phyloP scores from a whole-genome alignment of 1,284 basidiomycete genomes.

The Ganoderma resinaceum region DNA sequence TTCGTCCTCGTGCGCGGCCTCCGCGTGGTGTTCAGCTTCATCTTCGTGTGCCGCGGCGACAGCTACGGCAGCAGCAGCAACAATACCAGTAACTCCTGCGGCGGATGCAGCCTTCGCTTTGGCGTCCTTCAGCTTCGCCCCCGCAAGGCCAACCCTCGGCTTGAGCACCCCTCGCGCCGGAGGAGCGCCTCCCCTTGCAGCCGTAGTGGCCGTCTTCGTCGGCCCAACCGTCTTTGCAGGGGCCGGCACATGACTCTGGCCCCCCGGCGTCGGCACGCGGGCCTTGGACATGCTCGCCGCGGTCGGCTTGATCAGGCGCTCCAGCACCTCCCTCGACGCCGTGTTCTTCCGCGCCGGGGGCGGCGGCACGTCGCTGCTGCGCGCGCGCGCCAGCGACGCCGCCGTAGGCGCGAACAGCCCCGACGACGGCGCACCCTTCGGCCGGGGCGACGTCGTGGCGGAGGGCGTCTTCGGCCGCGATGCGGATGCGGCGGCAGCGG shows the following conservation, averaged over 20 bases:
- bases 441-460: constrained; percentile 31
- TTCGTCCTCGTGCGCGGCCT: constrained; percentile 5
- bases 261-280: constrained; percentile 35
- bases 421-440: constrained; percentile 37
- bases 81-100: constrained; percentile 31
- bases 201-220: constrained; percentile 20
- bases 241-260: background rate
- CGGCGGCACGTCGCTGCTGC: constrained; percentile 56
- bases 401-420: constrained; percentile 81
- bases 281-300: constrained; percentile 72
- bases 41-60: constrained; percentile 26
- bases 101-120: constrained; percentile 25
- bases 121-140: constrained; percentile 29
- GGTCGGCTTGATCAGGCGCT: constrained; percentile 77
- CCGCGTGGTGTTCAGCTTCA: constrained; percentile 8
- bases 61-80: constrained; percentile 27
- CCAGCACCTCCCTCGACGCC: constrained; percentile 54
- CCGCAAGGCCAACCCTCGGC: constrained; percentile 21
- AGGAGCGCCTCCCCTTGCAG: constrained; percentile 33
- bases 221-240: constrained; percentile 19
- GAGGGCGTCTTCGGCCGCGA: constrained; percentile 54
- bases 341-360: constrained; percentile 57
- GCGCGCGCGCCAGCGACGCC: constrained; percentile 73
- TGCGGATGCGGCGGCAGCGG: constrained; percentile 47
- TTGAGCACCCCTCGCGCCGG: constrained; percentile 33